Conservation (phyloP, 305 asterid species). For the Rubia peregrina region DNA sequence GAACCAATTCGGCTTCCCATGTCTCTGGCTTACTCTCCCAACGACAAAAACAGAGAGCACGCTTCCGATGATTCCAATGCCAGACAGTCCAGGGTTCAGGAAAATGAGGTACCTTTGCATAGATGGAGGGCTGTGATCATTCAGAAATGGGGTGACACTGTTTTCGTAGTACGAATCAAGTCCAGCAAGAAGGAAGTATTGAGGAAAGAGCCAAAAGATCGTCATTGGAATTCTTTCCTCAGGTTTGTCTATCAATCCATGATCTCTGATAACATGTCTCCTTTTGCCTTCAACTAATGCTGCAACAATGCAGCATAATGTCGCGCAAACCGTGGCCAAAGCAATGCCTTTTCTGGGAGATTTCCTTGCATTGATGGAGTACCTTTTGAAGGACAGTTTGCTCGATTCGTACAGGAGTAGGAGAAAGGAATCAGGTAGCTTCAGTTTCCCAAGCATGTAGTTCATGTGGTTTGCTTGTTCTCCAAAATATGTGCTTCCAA, state of each 20-base stretch:
- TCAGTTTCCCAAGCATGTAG: slow-evolving; percentile 18
- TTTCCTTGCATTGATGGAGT: background rate
- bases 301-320: slow-evolving; percentile 40
- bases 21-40: slow-evolving; percentile 16
- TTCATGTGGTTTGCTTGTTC: slow-evolving; percentile 45
- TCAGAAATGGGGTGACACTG: slow-evolving; percentile 18
- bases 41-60: slow-evolving; percentile 13
- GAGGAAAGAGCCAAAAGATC: slow-evolving; percentile 31
- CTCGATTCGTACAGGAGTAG: slow-evolving; percentile 9
- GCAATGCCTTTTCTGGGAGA: slow-evolving; percentile 31
- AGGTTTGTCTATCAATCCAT: slow-evolving; percentile 31
- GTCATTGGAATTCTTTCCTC: slow-evolving; percentile 32
- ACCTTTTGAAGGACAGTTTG: background rate
- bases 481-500: slow-evolving; percentile 41
- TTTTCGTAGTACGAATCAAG: slow-evolving; percentile 25
- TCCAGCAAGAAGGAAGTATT: slow-evolving; percentile 33
- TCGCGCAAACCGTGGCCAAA: slow-evolving; percentile 29
- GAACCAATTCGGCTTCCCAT: slow-evolving; percentile 19
- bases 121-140: slow-evolving; percentile 21
- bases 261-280: slow-evolving; percentile 21
- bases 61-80: slow-evolving; percentile 20
- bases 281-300: slow-evolving; percentile 40
- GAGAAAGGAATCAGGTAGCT: slow-evolving; percentile 28
- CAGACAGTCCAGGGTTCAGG: slow-evolving; percentile 12
- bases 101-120: slow-evolving; percentile 20